Percentiles rank a stretch among this genome's conserved stretches.
These are phyloP conservation scores for Curvularia sp. DNA, from an alignment of 2,329 filamentous ascomycete genomes.

Conservation along the genomic window DNA sequence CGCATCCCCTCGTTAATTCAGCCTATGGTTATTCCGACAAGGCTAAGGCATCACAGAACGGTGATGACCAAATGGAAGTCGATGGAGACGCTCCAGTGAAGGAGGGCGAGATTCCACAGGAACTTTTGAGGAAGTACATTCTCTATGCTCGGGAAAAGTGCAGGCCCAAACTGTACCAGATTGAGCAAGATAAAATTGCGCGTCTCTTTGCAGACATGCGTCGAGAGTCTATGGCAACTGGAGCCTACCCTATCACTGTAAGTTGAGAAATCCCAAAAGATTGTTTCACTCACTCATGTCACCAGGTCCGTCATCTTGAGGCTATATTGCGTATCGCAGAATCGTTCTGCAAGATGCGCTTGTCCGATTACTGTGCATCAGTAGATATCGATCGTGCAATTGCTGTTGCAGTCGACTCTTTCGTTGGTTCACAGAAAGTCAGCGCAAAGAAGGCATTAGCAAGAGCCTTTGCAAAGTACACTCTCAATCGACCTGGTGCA, in stretches of 20 bases:
- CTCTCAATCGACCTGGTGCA: slow-evolving; percentile 56
- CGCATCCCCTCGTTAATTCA: slow-evolving; percentile 69
- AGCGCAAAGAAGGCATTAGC: slow-evolving; percentile 97
- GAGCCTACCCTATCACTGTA: slow-evolving; percentile 97
- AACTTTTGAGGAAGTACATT: slow-evolving; percentile 93
- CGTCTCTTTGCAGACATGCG: slow-evolving; percentile 96
- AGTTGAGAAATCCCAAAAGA: slow-evolving; percentile 46
- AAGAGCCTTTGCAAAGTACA: slow-evolving; percentile 94
- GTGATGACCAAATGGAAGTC: slow-evolving; percentile 59
- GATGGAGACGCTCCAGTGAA: slow-evolving; percentile 60
- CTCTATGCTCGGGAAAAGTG: slow-evolving; percentile 91
- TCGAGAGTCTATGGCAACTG: slow-evolving; percentile 88
- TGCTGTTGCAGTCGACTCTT: slow-evolving; percentile 93
- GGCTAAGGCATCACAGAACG: slow-evolving; percentile 30
- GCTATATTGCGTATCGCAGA: slow-evolving; percentile 96
- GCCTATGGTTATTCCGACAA: slow-evolving; percentile 42
- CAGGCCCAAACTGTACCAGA: slow-evolving; percentile 91
- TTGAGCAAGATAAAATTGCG: slow-evolving; percentile 96
- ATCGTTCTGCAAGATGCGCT: slow-evolving; percentile 94
- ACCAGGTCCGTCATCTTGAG: slow-evolving; percentile 91
- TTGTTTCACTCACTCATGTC: slow-evolving; percentile 22
- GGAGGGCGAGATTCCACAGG: slow-evolving; percentile 82
- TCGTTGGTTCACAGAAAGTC: slow-evolving; percentile 95
- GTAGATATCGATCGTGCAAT: slow-evolving; percentile 97
- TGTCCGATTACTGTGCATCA: slow-evolving; percentile 92